Evolutionary conservation across 75 land plant genomes (phyloP), one percentile per base, ranked within the genome.

Genomic region (Cupressus sempervirens): DNA sequence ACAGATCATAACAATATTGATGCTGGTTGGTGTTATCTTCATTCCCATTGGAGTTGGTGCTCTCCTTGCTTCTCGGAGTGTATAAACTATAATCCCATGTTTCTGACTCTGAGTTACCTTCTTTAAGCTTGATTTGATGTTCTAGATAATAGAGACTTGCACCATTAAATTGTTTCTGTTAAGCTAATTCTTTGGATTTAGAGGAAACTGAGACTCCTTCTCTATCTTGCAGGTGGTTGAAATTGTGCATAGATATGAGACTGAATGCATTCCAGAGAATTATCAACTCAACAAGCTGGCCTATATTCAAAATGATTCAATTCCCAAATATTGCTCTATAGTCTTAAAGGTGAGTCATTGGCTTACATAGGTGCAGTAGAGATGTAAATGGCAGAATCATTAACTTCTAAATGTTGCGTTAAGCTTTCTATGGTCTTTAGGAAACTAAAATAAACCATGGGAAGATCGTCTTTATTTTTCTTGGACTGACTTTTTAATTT

Each of bases 1-100:
- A 58, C 90, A 95, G 97, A 91, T 93, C 5, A 94, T 97, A 26
- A 81, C 92, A 30, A 80, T 87, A 48, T 96, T 95, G 84, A 89
- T 89, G 58, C 36, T 92, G 76, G 86, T 95, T 82, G 92, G 96
- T 50, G 70, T 92, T 72, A 80, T 97, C 83, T 97, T 95, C 76
- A 91, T 97, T 62, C 99, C n/a, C n/a, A n/a, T n/a, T n/a, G n/a
- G n/a, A n/a, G n/a, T n/a, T n/a, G n/a, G n/a, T n/a, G n/a, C n/a
- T 18, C 83, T 97, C 29, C 86, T 90, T 82, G 99, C 99, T 48
- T 95, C 99, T 12, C 86, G 82, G 23, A 74, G 68, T 72, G 96
- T 45, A 45, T 45, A 45, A 45, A 45, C 46, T 93, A 91, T 67
- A 74, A 45, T 34, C 81, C 0, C 72, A 26, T 29, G 12, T 45